Evolutionary conservation across 208 protist genomes (phyloP), one percentile per base, ranked within the genome.

Genomic region (Acanthamoeba castellanii): DNA sequence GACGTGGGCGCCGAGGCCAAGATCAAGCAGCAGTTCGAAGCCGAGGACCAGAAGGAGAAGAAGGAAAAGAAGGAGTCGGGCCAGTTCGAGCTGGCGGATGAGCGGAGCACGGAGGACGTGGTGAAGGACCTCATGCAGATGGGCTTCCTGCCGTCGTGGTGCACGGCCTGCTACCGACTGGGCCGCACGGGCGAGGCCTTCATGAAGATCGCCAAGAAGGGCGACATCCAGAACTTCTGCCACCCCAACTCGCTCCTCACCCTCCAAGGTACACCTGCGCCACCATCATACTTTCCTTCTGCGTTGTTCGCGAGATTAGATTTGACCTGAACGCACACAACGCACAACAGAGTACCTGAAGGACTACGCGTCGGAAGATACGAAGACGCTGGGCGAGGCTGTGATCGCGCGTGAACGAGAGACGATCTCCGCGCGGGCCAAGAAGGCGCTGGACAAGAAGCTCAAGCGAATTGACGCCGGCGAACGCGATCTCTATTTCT

Each of bases 161-260:
- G 96, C 93, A 97, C 96, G 25, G 93, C 95, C 9, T 97, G 96
- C 95, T 97, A 97, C 50, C 88, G 96, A 37, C 34, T 93, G 30
- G 95, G 94, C 27, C 68, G 96, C 42, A 97, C 96, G 61, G 96
- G 95, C 47, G 95, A 97, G 81, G 76, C 72, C 25, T 97, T 97
- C 95, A 97, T 97, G 96, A 96, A 93, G 55, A 96, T 94, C 64
- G 96, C 96, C 32, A 97, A 97, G 76, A 95, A 92, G 52, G 95
- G 94, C 30, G 59, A 76, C 76, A 97, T 97, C 57, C 95, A 97
- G 27, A 96, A 96, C 81, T 95, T 93, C 85, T 97, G 96, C 64
- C 96, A 96, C 61, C 96, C 96, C 45, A 97, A 97, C 70, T 74
- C 61, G 14, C 81, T 97, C 20, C 88, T 96, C 22, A 97, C 96